phyloP scores from a whole-genome alignment of 139 green algal genomes.

The Chlamydomonas sp. region DNA sequence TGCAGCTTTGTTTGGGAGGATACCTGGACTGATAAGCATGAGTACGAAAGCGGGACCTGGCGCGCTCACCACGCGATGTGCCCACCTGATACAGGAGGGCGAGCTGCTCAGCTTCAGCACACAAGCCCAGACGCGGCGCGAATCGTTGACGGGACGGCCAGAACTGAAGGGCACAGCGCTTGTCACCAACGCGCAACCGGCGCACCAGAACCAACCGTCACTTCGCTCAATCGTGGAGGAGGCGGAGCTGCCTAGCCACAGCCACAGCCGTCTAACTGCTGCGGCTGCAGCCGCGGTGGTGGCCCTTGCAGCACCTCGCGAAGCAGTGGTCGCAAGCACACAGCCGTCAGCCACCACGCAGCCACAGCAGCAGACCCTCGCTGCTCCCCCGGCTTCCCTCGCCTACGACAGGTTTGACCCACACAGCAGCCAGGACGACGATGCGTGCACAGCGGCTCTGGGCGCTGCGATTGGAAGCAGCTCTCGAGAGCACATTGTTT shows the following conservation, averaged over 20 bases:
- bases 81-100: not conserved
- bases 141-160: not conserved
- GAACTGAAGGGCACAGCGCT: not conserved
- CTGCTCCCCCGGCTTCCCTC: not conserved
- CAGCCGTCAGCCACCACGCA: too few relatives aligned
- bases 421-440: conserved; percentile 8
- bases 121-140: not conserved
- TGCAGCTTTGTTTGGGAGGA: not conserved
- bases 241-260: not conserved
- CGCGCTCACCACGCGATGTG: too few relatives aligned
- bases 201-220: not conserved
- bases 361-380: not conserved
- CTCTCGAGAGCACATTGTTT: not conserved
- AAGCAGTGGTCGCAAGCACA: too few relatives aligned
- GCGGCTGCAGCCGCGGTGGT: not conserved
- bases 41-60: too few relatives aligned
- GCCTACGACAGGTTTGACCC: not conserved
- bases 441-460: not conserved
- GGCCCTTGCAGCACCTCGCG: too few relatives aligned
- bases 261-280: not conserved
- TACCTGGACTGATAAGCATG: too few relatives aligned
- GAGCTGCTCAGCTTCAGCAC: conserved; percentile 17
- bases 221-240: not conserved
- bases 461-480: not conserved
- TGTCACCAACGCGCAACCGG: not conserved